phyloP scores from a whole-genome alignment of 345 rosid species.

The Dovyalis caffra region DNA sequence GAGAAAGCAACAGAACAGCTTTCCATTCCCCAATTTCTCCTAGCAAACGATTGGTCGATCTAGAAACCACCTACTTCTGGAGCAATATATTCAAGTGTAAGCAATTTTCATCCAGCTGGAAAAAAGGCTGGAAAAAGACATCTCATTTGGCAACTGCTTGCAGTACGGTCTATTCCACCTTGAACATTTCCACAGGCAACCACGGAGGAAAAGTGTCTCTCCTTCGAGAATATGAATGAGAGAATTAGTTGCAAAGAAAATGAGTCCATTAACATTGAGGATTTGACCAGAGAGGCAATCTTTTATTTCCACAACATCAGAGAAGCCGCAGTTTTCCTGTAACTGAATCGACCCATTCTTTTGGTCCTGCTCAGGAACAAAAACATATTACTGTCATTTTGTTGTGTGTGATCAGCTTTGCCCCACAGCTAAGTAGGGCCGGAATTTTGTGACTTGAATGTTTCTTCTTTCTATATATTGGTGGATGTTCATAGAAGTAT shows the following conservation, averaged over 20 bases:
- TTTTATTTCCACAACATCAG: conserved; percentile 24
- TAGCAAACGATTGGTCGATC: neutral
- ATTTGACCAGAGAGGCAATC: neutral
- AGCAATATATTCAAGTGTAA: neutral
- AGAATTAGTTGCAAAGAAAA: neutral
- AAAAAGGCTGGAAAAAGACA: neutral
- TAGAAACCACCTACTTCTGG: neutral
- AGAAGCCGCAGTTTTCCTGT: conserved; percentile 72
- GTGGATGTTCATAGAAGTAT: neutral
- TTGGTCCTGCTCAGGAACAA: conserved; percentile 53
- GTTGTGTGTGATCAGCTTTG: neutral
- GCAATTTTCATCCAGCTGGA: neutral
- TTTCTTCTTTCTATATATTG: neutral
- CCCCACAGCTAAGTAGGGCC: neutral
- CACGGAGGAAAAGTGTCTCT: neutral
- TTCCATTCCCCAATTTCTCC: neutral
- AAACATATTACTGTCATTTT: neutral
- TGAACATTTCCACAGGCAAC: neutral
- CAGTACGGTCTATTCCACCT: neutral
- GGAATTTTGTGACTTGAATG: neutral
- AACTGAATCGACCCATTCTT: conserved; percentile 60
- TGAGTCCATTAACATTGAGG: neutral
- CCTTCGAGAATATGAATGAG: neutral
- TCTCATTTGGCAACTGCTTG: neutral
- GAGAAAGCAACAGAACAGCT: neutral